phyloP scores from a whole-genome alignment of 768 basidiomycete genomes.

The Tylopilus cervinicoccineus region DNA sequence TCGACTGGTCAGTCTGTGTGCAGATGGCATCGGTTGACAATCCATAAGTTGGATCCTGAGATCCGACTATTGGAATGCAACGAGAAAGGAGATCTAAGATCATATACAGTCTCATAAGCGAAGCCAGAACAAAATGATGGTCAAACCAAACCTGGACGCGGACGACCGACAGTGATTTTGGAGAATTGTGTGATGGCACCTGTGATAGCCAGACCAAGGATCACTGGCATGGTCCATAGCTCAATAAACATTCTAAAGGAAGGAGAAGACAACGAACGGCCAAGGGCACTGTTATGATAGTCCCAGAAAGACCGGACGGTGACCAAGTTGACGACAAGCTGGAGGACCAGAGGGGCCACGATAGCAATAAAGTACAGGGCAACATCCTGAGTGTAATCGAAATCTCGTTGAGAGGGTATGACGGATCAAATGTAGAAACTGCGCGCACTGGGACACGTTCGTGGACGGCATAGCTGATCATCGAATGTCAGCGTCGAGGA shows the following conservation, averaged over 20 bases:
- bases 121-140: neutral
- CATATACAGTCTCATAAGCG: neutral
- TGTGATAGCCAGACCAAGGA: constrained; percentile 71
- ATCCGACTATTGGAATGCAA: constrained; percentile 65
- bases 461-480: constrained; percentile 57
- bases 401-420: neutral
- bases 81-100: constrained; percentile 29
- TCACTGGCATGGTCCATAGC: constrained; percentile 39
- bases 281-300: constrained; percentile 61
- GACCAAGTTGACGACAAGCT: constrained; percentile 63
- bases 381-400: constrained; percentile 32
- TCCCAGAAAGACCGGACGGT: constrained; percentile 90
- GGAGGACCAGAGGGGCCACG: constrained; percentile 66
- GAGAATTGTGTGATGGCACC: constrained; percentile 80
- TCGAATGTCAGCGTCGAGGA: constrained; percentile 4
- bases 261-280: constrained; percentile 33
- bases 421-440: neutral
- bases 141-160: constrained; percentile 64
- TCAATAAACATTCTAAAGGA: constrained; percentile 24
- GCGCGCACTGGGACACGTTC: constrained; percentile 72
- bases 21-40: constrained; percentile 77
- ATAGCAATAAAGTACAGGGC: constrained; percentile 51
- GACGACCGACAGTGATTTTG: constrained; percentile 87
- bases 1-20: constrained; percentile 55
- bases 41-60: constrained; percentile 66